Base-by-base conservation (phyloP, 805 yeast genomes). In the Komagataella pseudopastoris region DNA sequence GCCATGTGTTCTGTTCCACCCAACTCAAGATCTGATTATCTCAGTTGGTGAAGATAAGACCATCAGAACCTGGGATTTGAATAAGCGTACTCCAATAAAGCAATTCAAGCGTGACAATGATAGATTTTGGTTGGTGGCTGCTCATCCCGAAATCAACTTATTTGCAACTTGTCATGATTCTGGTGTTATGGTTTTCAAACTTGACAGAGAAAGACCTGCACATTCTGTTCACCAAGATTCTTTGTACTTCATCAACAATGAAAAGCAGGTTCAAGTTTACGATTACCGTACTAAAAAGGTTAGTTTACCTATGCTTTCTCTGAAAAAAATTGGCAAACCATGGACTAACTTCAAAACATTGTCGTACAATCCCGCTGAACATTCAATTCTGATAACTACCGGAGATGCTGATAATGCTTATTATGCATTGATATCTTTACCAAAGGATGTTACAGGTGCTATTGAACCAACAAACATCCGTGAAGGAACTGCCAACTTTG, bases 201-300 rank as follows among this genome's bases (percentile, higher is more conserved):
- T 93, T 55, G 96, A 88, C 66, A 85, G 98, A 65, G 99, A 93
- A 74, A 83, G 99, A 67, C 98, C 99, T 12, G 95, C 96, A n/a
- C 78, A 79, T 60, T 67, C 86, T 4, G 61, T 80, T 39, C 77
- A 75, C 69, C 93, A 86, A 63, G 86, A 86, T 67, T 81, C 77
- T 59, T 67, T 93, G 59, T 78, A 77, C 55, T 91, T 77, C 62
- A 80, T 89, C 60, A 88, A 88, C 67, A 76, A 79, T 54, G 96
- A 88, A 63, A 88, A 85, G 66, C 95, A 88, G 66, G 82, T 91
- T 51, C 95, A 88, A 67, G 71, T 79, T 51, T 89, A 78, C 62
- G 93, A 88, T 62, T 84, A 77, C 63, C 74, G 72, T 51, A 76
- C 74, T 53, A 80, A 80, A 56, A 80, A 81, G 52, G 74, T 78